phyloP scores from a whole-genome alignment of 768 basidiomycete species.

The Russula virescens region DNA sequence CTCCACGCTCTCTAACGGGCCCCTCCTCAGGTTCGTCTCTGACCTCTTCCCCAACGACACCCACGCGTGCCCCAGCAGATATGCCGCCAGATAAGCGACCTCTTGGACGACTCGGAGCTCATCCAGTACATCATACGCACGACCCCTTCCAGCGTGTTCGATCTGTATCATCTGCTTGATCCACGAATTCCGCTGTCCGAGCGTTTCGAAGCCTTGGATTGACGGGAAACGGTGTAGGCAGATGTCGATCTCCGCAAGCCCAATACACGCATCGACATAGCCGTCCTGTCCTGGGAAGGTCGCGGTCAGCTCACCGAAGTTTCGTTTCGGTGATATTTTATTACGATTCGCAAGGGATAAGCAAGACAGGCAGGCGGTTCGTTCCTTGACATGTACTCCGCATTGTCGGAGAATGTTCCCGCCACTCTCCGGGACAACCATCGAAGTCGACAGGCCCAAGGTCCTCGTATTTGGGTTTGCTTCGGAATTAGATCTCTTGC shows the following conservation, averaged over 20 bases:
- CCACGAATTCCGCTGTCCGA: background rate
- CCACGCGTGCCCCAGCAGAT: background rate
- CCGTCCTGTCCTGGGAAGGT: background rate
- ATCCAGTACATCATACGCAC: background rate
- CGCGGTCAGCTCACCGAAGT: background rate
- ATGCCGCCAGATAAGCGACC: background rate
- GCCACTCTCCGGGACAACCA: background rate
- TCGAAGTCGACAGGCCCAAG: background rate
- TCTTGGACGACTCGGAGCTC: background rate
- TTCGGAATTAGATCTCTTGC: background rate
- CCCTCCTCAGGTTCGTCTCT: slow-evolving; percentile 6
- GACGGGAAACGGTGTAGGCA: background rate
- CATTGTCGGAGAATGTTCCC: background rate
- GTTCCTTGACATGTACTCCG: slow-evolving; percentile 7
- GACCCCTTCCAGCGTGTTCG: background rate
- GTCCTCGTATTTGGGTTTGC: background rate
- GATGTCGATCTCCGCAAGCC: slow-evolving; percentile 3
- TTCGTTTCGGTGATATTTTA: slow-evolving; percentile 10
- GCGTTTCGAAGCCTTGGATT: background rate
- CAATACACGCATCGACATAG: background rate
- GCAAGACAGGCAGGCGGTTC: slow-evolving; percentile 3
- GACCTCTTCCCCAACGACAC: slow-evolving; percentile 1
- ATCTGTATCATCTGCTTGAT: background rate
- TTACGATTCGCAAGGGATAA: slow-evolving; percentile 12
- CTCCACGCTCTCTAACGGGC: slow-evolving; percentile 14